Conservation (phyloP, 768 basidiomycete species). For the Suillus luteus region DNA sequence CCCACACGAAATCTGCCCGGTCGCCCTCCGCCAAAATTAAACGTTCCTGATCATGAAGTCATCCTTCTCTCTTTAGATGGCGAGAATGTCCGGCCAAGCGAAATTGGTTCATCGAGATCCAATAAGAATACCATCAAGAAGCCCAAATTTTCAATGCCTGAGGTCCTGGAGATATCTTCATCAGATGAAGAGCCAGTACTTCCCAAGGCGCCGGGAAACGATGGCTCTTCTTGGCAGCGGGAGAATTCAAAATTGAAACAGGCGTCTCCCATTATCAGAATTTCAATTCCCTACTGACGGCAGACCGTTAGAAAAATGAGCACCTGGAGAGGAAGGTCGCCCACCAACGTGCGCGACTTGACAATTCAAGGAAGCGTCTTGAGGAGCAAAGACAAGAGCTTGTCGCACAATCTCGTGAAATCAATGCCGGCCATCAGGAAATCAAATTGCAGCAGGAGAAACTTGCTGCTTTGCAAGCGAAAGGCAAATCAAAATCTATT, state of each 20-base stretch:
- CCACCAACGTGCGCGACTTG: too few species aligned
- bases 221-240: slow-evolving; percentile 31
- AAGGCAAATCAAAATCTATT: too few species aligned
- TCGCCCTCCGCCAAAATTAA: slow-evolving; percentile 17
- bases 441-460: too few species aligned
- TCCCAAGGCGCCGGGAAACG: slow-evolving; percentile 18
- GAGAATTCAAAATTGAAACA: slow-evolving; percentile 47
- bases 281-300: not conserved
- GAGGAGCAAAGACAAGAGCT: too few species aligned
- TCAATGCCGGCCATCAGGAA: too few species aligned
- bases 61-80: slow-evolving; percentile 39
- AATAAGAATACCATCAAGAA: slow-evolving; percentile 16
- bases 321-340: not conserved
- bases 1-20: slow-evolving; percentile 12
- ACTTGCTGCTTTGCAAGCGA: too few species aligned
- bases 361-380: too few species aligned
- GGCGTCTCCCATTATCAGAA: slow-evolving; percentile 24
- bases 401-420: too few species aligned
- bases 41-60: slow-evolving; percentile 22
- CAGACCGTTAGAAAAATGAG: not conserved
- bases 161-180: slow-evolving; percentile 61
- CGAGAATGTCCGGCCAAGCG: slow-evolving; percentile 27
- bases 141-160: slow-evolving; percentile 24
- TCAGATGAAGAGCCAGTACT: slow-evolving; percentile 44
- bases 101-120: slow-evolving; percentile 18